Percentiles rank a stretch among this genome's conserved stretches.
phyloP scores from a whole-genome alignment of 2,329 filamentous ascomycete genomes.

The Rugonectria rugulosa region DNA sequence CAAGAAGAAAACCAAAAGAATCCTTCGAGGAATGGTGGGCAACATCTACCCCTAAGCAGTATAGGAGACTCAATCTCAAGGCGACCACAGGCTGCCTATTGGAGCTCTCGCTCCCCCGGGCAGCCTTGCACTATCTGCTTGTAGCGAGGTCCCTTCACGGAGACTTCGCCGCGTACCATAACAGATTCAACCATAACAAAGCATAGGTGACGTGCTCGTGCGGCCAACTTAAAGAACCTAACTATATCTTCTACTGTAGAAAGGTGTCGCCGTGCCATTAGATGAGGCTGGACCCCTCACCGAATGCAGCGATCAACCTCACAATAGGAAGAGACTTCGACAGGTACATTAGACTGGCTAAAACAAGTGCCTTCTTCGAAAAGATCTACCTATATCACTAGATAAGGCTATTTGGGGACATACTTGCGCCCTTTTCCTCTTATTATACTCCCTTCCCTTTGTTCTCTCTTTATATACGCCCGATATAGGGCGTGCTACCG shows the following conservation, averaged over 20 bases:
- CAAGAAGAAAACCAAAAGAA: no score
- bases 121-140: no score
- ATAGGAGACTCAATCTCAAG: no score
- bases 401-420: no score
- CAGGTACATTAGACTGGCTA: slow-evolving; percentile 17
- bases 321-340: slow-evolving; percentile 22
- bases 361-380: slow-evolving; percentile 18
- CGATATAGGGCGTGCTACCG: not conserved
- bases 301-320: not conserved
- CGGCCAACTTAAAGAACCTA: not conserved
- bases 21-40: no score
- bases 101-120: no score
- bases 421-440: no score
- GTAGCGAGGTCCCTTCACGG: slow-evolving; percentile 25
- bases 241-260: not conserved
- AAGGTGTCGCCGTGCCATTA: not conserved
- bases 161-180: not conserved
- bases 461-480: not conserved
- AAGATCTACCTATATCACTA: slow-evolving; percentile 20
- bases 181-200: not conserved
- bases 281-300: not conserved
- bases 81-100: no score
- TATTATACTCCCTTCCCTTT: not conserved
- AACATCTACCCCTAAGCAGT: no score
- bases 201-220: not conserved